A percentile compares a stretch with the other conserved stretches of the same genome.
phyloP scores from a whole-genome alignment of 768 basidiomycete genomes.

The Boletus patriciae region DNA sequence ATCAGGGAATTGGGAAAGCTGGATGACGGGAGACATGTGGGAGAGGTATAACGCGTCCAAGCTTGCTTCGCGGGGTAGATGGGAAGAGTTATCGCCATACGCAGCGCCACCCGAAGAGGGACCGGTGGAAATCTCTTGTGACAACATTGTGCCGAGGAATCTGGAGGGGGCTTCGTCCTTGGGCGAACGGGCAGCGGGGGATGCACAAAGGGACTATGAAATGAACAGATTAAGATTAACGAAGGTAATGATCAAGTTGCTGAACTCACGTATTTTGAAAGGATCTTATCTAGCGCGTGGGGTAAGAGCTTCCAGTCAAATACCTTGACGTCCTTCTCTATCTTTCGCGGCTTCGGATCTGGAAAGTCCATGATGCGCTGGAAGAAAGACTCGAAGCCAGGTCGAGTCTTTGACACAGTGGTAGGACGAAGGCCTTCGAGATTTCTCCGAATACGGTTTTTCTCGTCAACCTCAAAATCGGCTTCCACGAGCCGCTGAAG shows the following conservation, averaged over 20 bases:
- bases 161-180: conserved; percentile 28
- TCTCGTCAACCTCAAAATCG: conserved; percentile 91
- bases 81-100: conserved; percentile 8
- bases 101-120: conserved; percentile 21
- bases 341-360: conserved; percentile 90
- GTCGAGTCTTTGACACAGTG: conserved; percentile 85
- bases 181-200: conserved; percentile 32
- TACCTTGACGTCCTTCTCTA: conserved; percentile 94
- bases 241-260: background rate
- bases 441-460: conserved; percentile 93
- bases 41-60: conserved; percentile 23
- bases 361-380: conserved; percentile 96
- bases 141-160: conserved; percentile 32
- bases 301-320: conserved; percentile 75
- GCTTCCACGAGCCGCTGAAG: conserved; percentile 74
- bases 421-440: conserved; percentile 89
- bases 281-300: conserved; percentile 73
- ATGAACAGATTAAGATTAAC: conserved; percentile 7
- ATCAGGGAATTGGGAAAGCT: conserved; percentile 20
- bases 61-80: conserved; percentile 12
- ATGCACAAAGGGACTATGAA: conserved; percentile 48
- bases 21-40: conserved; percentile 19
- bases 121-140: background rate
- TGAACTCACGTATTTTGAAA: conserved; percentile 76
- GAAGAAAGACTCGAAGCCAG: conserved; percentile 84